These are phyloP conservation scores for Phytophthora ohioensis DNA, from an alignment of 352 stramenopile genomes.

Conservation along the genomic window DNA sequence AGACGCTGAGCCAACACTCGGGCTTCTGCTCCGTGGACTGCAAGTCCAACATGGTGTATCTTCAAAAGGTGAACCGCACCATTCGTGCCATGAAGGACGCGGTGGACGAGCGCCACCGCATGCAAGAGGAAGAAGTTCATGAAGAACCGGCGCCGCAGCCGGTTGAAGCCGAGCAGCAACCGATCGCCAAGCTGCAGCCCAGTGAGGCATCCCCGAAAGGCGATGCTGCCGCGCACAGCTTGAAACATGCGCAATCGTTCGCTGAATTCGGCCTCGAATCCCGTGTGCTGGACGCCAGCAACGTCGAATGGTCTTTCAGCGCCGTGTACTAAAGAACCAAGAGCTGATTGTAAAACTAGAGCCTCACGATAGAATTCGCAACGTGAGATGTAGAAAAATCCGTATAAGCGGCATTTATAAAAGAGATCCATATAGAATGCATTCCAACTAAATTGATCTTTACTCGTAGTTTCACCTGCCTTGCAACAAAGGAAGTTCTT, in stretches of 20 bases:
- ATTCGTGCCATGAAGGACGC: conserved; percentile 82
- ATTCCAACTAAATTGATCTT: not conserved
- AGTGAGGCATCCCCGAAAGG: conserved; percentile 14
- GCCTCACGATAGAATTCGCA: conserved; percentile 41
- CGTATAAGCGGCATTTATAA: conserved; percentile 34
- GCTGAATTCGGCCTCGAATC: conserved; percentile 77
- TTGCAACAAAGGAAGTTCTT: no score
- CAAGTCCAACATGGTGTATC: conserved; percentile 87
- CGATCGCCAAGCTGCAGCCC: conserved; percentile 21
- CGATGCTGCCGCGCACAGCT: conserved; percentile 14
- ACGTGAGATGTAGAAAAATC: conserved; percentile 38
- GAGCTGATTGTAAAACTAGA: conserved; percentile 39
- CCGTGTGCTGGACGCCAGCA: conserved; percentile 54
- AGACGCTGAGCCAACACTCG: conserved; percentile 74
- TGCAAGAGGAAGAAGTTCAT: conserved; percentile 31
- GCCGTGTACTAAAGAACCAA: conserved; percentile 65
- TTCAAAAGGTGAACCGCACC: conserved; percentile 81
- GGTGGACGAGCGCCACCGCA: conserved; percentile 57
- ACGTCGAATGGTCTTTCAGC: conserved; percentile 84
- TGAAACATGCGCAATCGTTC: conserved; percentile 62
- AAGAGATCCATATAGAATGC: conserved; percentile 26
- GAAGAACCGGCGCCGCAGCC: conserved; percentile 29
- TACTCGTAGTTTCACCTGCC: no score
- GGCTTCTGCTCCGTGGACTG: conserved; percentile 90
- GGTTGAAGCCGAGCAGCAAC: conserved; percentile 28